phyloP scores from a whole-genome alignment of 192 early-diverging fungal genomes.

The Spizellomyces punctatus region DNA sequence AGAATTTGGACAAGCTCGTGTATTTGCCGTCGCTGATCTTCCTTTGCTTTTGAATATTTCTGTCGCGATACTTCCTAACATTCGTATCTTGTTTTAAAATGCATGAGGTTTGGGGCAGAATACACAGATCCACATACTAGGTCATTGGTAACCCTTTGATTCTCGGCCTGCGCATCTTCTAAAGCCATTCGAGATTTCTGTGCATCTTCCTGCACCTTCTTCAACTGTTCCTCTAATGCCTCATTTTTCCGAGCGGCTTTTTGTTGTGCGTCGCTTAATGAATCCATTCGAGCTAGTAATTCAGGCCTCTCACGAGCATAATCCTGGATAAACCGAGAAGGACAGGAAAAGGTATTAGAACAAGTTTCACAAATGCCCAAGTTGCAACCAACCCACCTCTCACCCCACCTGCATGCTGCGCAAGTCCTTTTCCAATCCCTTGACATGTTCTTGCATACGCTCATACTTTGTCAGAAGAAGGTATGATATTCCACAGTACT shows the following conservation, averaged over 20 bases:
- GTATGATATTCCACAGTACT: conserved; percentile 64
- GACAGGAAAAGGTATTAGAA: background rate
- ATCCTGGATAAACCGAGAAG: conserved; percentile 8
- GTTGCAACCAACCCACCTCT: background rate
- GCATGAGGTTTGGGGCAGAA: background rate
- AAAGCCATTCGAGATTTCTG: conserved; percentile 8
- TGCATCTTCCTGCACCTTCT: conserved; percentile 12
- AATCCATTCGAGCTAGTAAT: conserved; percentile 20
- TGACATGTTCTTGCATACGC: conserved; percentile 45
- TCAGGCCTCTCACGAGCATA: conserved; percentile 36
- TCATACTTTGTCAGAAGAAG: conserved; percentile 56
- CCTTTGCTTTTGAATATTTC: conserved; percentile 14
- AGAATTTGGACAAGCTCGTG: conserved; percentile 7
- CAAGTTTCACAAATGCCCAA: background rate
- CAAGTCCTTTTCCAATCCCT: conserved; percentile 45
- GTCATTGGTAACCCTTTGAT: background rate
- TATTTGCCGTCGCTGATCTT: conserved; percentile 12
- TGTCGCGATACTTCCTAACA: conserved; percentile 6
- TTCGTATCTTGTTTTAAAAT: conserved; percentile 4
- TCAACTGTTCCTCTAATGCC: conserved; percentile 16
- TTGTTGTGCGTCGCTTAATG: background rate
- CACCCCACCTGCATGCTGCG: conserved; percentile 39
- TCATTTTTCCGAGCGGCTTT: background rate
- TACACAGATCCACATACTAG: no score
- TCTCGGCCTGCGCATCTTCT: conserved; percentile 5